Evolutionary conservation across 768 basidiomycete species (phyloP).

Genomic region (Lentinula detonsa): DNA sequence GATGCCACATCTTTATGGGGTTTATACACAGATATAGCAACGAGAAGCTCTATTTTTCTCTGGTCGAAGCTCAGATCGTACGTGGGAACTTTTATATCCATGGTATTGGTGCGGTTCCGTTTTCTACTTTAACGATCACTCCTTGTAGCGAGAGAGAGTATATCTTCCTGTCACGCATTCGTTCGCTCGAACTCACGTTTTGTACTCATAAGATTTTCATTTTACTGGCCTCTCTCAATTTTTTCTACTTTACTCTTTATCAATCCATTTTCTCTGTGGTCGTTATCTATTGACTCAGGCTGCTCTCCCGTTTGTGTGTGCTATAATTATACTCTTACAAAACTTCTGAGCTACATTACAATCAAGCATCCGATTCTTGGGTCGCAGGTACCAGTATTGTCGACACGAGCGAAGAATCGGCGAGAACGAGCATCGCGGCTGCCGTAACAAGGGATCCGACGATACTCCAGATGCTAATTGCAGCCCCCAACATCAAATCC

Average conservation of each 20-base stretch:
- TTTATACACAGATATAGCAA: slow-evolving; percentile 20
- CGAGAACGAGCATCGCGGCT: slow-evolving; percentile 44
- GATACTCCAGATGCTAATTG: slow-evolving; percentile 45
- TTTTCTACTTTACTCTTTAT: slow-evolving; percentile 11
- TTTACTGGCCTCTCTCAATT: background rate
- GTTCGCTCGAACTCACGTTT: background rate
- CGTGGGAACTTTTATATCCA: background rate
- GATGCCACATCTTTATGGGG: slow-evolving; percentile 2
- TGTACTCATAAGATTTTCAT: slow-evolving; percentile 13
- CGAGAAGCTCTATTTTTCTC: slow-evolving; percentile 7
- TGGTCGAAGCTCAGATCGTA: background rate
- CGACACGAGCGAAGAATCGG: background rate
- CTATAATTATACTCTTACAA: slow-evolving; percentile 2
- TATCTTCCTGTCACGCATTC: slow-evolving; percentile 22
- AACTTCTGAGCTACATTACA: slow-evolving; percentile 1
- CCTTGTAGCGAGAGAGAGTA: slow-evolving; percentile 14
- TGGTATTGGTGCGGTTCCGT: background rate
- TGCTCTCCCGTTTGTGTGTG: slow-evolving; percentile 8
- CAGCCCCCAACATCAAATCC: slow-evolving; percentile 46
- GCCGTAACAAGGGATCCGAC: slow-evolving; percentile 51
- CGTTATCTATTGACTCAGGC: slow-evolving; percentile 9
- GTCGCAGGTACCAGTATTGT: background rate
- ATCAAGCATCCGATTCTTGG: slow-evolving; percentile 3
- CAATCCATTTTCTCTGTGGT: slow-evolving; percentile 7
- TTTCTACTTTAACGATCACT: background rate